phyloP scores from a whole-genome alignment of 768 basidiomycete species.

The Saitozyma podzolica region DNA sequence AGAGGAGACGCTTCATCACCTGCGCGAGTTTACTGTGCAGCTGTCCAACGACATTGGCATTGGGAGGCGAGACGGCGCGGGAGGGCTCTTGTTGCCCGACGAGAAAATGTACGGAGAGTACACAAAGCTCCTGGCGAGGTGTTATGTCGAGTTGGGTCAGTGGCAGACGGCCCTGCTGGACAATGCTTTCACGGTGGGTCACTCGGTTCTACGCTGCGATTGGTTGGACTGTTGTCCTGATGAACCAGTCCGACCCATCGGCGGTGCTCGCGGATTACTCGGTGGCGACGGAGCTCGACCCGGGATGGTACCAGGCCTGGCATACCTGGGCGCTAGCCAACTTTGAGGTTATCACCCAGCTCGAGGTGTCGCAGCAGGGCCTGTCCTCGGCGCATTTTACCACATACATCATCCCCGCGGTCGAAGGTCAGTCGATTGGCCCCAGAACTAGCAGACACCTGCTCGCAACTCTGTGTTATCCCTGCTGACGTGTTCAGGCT shows the following conservation, averaged over 20 bases:
- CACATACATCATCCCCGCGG: slow-evolving; percentile 83
- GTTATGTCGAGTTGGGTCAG: slow-evolving; percentile 92
- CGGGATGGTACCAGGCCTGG: slow-evolving; percentile 99
- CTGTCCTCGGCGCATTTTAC: slow-evolving; percentile 66
- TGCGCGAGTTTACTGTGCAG: slow-evolving; percentile 76
- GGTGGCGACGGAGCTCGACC: slow-evolving; percentile 85
- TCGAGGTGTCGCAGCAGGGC: slow-evolving; percentile 69
- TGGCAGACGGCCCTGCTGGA: slow-evolving; percentile 84
- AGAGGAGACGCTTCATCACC: slow-evolving; percentile 70
- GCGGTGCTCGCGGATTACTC: slow-evolving; percentile 82
- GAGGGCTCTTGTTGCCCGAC: slow-evolving; percentile 50
- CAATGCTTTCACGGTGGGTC: slow-evolving; percentile 73
- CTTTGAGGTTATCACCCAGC: slow-evolving; percentile 82
- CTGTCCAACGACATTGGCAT: slow-evolving; percentile 72
- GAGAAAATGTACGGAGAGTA: slow-evolving; percentile 60
- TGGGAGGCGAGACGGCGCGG: slow-evolving; percentile 58
- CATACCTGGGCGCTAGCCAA: slow-evolving; percentile 98
- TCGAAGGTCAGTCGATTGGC: slow-evolving; percentile 56
- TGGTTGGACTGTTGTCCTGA: not conserved
- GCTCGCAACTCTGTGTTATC: not conserved
- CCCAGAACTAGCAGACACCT: too few species aligned
- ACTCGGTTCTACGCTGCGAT: not conserved
- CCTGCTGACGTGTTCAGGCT: slow-evolving; percentile 46
- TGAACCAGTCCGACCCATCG: slow-evolving; percentile 67
- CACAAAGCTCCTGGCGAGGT: slow-evolving; percentile 86